Evolutionary conservation across 1,139 yeast species (phyloP).

Genomic region (Taphrina communis): DNA sequence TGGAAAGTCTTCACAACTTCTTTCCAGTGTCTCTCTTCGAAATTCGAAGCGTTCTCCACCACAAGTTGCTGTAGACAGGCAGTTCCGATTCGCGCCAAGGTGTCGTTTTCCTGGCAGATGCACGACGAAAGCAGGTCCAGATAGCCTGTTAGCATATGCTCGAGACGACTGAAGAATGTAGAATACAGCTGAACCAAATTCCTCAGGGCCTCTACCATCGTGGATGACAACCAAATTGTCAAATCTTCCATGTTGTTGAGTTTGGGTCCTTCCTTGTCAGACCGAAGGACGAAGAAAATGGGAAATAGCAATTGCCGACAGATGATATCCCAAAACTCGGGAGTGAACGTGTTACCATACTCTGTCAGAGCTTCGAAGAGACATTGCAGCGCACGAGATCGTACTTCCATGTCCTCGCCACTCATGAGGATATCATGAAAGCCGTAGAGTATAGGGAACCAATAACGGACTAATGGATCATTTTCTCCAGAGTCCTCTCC

Average conservation of each 20-base stretch:
- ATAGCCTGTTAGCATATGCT: conserved; percentile 75
- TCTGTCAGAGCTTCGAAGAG: conserved; percentile 81
- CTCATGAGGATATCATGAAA: conserved; percentile 90
- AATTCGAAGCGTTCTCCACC: conserved; percentile 71
- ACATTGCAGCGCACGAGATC: conserved; percentile 82
- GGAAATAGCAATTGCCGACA: conserved; percentile 85
- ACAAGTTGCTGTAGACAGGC: conserved; percentile 82
- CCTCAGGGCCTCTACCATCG: conserved; percentile 91
- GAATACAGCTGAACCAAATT: conserved; percentile 83
- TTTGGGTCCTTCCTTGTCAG: conserved; percentile 74
- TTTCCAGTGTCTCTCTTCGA: conserved; percentile 74
- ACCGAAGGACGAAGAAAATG: conserved; percentile 78
- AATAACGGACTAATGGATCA: conserved; percentile 58
- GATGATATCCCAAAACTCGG: conserved; percentile 79
- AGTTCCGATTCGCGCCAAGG: conserved; percentile 92
- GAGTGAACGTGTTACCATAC: conserved; percentile 76
- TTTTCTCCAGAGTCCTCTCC: conserved; percentile 48
- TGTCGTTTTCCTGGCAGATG: conserved; percentile 94
- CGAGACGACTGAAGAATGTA: conserved; percentile 76
- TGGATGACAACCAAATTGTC: conserved; percentile 95
- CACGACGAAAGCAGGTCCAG: conserved; percentile 80
- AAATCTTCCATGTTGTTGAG: conserved; percentile 76
- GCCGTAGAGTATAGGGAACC: conserved; percentile 85
- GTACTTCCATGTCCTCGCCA: conserved; percentile 91
- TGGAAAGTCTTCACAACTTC: conserved; percentile 68